Percentiles rank a stretch among this genome's conserved stretches.
phyloP scores from a whole-genome alignment of 1,284 basidiomycete species.

The Heterobasidion irregulare region DNA sequence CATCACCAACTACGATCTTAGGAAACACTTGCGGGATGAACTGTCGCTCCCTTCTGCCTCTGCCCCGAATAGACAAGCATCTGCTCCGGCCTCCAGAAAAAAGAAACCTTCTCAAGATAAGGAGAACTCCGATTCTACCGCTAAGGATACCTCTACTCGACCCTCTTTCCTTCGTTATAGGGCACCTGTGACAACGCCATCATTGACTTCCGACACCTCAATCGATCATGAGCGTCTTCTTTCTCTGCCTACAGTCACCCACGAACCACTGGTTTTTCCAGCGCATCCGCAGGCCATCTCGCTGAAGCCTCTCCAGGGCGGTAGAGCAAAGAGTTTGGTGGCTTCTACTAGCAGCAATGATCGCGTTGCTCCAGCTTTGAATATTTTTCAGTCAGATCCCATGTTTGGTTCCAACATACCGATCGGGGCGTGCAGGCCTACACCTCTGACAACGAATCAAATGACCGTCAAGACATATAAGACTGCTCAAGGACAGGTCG shows the following conservation, averaged over 20 bases:
- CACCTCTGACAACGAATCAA: constrained; percentile 26
- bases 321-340: too few species aligned
- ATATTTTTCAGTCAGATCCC: background rate
- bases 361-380: background rate
- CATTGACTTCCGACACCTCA: background rate
- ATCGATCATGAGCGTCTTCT: background rate
- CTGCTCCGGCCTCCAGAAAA: background rate
- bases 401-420: background rate
- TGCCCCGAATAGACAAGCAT: background rate
- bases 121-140: too few species aligned
- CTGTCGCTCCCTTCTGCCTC: background rate
- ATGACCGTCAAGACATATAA: constrained; percentile 39
- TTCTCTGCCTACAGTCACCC: background rate
- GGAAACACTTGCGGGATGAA: background rate
- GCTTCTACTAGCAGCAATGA: background rate
- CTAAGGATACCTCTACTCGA: background rate
- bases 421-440: constrained; percentile 19
- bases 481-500: constrained; percentile 36
- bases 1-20: constrained; percentile 9
- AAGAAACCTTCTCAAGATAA: background rate
- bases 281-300: background rate
- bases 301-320: background rate
- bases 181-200: background rate
- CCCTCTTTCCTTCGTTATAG: background rate
- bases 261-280: background rate